phyloP scores from a whole-genome alignment of 2,329 filamentous ascomycete genomes.

The Rugonectria rugulosa region DNA sequence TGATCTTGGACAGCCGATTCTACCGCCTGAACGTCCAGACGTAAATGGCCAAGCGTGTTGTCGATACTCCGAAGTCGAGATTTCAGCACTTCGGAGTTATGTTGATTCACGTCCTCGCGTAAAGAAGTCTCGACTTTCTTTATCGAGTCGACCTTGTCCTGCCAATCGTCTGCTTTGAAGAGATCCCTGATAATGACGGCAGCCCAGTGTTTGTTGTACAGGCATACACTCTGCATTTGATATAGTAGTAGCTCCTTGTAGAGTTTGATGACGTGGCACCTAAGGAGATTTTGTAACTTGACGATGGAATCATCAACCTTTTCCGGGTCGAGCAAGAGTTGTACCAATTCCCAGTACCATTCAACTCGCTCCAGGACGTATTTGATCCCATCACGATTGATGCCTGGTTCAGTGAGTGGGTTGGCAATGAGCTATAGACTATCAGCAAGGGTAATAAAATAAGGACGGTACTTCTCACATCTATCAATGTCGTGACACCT shows the following conservation, averaged over 20 bases:
- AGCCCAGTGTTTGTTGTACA: slow-evolving; percentile 2
- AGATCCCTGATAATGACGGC: not conserved
- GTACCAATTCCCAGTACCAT: slow-evolving; percentile 16
- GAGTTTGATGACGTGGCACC: not conserved
- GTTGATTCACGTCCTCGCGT: not conserved
- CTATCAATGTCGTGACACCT: not conserved
- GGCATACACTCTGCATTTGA: slow-evolving; percentile 5
- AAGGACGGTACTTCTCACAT: not conserved
- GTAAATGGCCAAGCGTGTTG: not conserved
- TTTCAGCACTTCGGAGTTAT: not conserved
- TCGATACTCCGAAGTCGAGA: not conserved
- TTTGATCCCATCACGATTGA: slow-evolving; percentile 5
- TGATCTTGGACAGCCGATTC: not conserved
- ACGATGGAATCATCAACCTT: rapidly evolving
- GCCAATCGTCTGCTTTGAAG: slow-evolving; percentile 7
- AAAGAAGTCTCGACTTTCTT: slow-evolving; percentile 2
- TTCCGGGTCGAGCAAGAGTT: not conserved
- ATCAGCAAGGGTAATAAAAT: not conserved
- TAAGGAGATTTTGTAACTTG: not conserved
- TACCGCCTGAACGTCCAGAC: not conserved
- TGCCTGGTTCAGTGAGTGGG: not conserved
- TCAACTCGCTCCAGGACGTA: slow-evolving; percentile 5
- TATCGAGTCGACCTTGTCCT: not conserved
- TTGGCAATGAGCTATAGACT: not conserved
- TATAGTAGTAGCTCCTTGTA: not conserved